Conservation (phyloP, 1,284 basidiomycete species). For the Paramarasmius palmivorus region DNA sequence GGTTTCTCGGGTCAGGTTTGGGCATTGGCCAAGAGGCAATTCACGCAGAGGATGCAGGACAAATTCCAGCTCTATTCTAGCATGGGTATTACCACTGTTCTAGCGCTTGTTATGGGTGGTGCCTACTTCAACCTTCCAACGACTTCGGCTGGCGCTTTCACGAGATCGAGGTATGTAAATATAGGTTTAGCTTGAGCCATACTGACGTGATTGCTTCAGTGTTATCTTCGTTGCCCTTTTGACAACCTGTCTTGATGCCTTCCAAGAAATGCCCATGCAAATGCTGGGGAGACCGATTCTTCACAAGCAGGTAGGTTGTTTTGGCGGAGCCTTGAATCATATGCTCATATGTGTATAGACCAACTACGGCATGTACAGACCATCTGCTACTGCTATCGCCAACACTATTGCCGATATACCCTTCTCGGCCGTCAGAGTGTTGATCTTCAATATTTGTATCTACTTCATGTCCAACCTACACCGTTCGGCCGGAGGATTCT, state of each 20-base stretch:
- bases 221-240: constrained; percentile 79
- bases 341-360: constrained; percentile 41
- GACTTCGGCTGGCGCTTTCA: constrained; percentile 82
- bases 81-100: constrained; percentile 56
- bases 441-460: constrained; percentile 69
- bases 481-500: constrained; percentile 65
- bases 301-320: constrained; percentile 54
- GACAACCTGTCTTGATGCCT: constrained; percentile 76
- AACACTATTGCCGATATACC: constrained; percentile 80
- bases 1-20: constrained; percentile 75
- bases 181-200: too few relatives aligned
- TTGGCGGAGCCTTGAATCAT: too few relatives aligned
- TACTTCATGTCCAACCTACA: constrained; percentile 76
- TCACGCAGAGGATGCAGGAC: constrained; percentile 81
- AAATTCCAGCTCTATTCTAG: constrained; percentile 79
- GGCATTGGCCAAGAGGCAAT: constrained; percentile 75
- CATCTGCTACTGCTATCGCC: constrained; percentile 70
- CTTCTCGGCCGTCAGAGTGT: constrained; percentile 63
- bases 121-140: constrained; percentile 74
- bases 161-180: constrained; percentile 56
- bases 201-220: too few relatives aligned
- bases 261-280: constrained; percentile 66
- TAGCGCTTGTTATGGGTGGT: constrained; percentile 80
- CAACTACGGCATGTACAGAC: constrained; percentile 81
- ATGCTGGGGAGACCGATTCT: constrained; percentile 80